These are phyloP conservation scores for Dalechampia spathulata DNA, from an alignment of 441 rosid genomes.

Conservation along the genomic window DNA sequence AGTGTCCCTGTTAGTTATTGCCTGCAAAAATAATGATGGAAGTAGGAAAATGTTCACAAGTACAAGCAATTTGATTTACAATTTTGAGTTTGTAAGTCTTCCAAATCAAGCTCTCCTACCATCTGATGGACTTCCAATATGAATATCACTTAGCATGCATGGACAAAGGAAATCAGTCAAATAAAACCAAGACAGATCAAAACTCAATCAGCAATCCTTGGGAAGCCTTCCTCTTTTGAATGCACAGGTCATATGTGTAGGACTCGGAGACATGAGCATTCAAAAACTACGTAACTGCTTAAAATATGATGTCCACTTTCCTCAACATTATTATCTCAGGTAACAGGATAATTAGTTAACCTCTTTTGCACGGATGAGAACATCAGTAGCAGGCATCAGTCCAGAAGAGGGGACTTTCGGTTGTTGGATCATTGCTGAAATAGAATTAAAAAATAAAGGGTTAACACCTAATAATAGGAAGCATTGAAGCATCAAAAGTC, in stretches of 20 bases:
- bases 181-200: not conserved
- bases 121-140: not conserved
- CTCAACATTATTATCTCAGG: not conserved
- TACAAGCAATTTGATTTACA: not conserved
- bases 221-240: not conserved
- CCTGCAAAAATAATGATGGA: slow-evolving; percentile 36
- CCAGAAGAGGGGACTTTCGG: slow-evolving; percentile 80
- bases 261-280: not conserved
- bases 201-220: not conserved
- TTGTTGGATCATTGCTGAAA: slow-evolving; percentile 74
- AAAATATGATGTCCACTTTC: not conserved
- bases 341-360: slow-evolving; percentile 24
- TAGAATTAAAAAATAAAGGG: slow-evolving; percentile 10
- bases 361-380: slow-evolving; percentile 82
- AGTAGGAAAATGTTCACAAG: not conserved
- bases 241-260: not conserved
- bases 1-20: slow-evolving; percentile 52
- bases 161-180: not conserved
- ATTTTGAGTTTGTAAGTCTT: not conserved
- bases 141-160: not conserved
- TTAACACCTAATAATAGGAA: slow-evolving; percentile 1
- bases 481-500: not conserved
- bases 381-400: slow-evolving; percentile 78
- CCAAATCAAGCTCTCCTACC: not conserved
- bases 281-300: not conserved